Base-by-base conservation (phyloP, 139 green algal species). In the Deuterostichococcus epilithicus region DNA sequence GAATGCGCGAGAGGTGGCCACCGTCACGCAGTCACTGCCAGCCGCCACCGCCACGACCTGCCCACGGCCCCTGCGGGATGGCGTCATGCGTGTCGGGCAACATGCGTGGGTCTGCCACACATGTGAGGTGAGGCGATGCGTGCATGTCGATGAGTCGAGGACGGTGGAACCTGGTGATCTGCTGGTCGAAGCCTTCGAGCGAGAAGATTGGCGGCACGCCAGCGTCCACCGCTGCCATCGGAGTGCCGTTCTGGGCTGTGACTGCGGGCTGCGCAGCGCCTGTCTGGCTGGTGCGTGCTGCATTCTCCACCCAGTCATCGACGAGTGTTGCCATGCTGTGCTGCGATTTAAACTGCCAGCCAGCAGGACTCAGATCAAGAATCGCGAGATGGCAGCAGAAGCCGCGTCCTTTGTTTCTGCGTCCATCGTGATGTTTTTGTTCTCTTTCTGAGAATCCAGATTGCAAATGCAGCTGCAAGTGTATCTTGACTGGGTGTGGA, bases 1-100 rank as follows among this genome's bases (percentile, higher is more conserved):
- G 71, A 82, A 95, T 10, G 88, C 92, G 10, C 84, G 66, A 1
- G 83, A 86, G 23, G 93, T 97, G 32, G 87, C 91, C 33, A 97
- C 77, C 20, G 92, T 75, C 5, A 97, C 78, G 10, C 36, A 75
- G n/a, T 93, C 88, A 45, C 75, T 83, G n/a, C 80, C 84, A 44
- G 81, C 85, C 23, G 86, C 88, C 32, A 86, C 75, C 35, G 81
- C 78, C 5, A 84, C 80, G 10, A 87, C 77, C 42, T 87, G 81
- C 20, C 88, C 87, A 15, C 87, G 82, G 23, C 89, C 89, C 60
- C 86, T 92, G 86, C 60, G 73, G 42, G 35, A 22, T 18, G 63
- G 72, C 3, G 42, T 13, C 13, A 52, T 52, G 42, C 52, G 20
- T 20, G 4, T 42, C 23, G 26, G 33, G 32, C 68, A 42, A 32